Evolutionary conservation across 257 asterid genomes (phyloP), one percentile per base, ranked within the genome.

Genomic region (Solanum commersonii): DNA sequence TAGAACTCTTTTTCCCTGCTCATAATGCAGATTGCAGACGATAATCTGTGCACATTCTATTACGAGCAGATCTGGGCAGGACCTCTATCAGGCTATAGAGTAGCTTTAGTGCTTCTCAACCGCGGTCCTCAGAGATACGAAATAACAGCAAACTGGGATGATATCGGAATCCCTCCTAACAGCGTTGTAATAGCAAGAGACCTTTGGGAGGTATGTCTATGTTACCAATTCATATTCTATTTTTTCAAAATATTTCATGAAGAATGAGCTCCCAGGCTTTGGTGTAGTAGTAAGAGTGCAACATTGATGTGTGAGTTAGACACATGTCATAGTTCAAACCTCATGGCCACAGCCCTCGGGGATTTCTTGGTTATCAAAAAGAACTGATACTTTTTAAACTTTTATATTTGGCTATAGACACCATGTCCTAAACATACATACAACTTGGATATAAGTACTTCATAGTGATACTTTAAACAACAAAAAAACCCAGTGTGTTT

Each of bases 31-130:
- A 85, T 86, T 42, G 59, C 16, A 70, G 81, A 31, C 8, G 7
- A 13, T 63, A 72, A 38, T 7, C 34, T 38, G 67, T 84, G 13
- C 35, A n/a, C 71, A 18, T 82, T 52, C 70, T 82, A 10, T 49
- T 31, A 49, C 44, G 3, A 25, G 46, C 87, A 96, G 99, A 93
- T 95, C 10, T 96, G 99, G 98, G 99, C 99, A 52, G 98, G 97
- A 49, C 96, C 98, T 23, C 96, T 96, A 10, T 90, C 98, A 3
- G 84, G 91, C 10, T 89, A 96, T 89, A 92, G 97, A 91, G 94
- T 94, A 70, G 98, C 95, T 11, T 67, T 96, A 77, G 89, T 96
- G 81, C 91, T 96, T 85, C 91, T 95, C 40, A 96, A 96, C 89
- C 94, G 98, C 33, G 96, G 98, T 22, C 59, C 92, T 14, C 0